These are phyloP conservation scores for Phalaenopsis hybrid DNA, from an alignment of 116 monocot genomes.

Conservation along the genomic window DNA sequence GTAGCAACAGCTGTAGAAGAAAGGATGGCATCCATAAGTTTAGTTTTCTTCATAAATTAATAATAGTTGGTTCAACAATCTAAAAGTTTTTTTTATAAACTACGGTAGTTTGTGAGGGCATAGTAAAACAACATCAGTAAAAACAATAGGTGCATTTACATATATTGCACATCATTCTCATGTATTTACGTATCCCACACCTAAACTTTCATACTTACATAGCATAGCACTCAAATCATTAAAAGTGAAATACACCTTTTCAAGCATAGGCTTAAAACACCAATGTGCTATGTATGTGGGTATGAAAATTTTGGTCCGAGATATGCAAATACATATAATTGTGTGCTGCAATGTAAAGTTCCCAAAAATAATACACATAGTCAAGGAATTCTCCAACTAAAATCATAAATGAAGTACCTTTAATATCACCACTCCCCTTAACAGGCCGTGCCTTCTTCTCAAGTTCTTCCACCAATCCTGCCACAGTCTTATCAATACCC, in stretches of 20 bases:
- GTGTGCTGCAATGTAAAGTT: too few relatives aligned
- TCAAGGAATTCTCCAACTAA: background rate
- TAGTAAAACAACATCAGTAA: background rate
- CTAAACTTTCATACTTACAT: too few relatives aligned
- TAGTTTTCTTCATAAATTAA: background rate
- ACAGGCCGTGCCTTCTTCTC: conserved; percentile 61
- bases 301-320: too few relatives aligned
- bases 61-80: background rate
- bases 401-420: conserved; percentile 23
- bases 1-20: conserved; percentile 59
- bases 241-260: too few relatives aligned
- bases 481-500: conserved; percentile 77
- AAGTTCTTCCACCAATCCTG: conserved; percentile 49
- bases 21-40: conserved; percentile 6
- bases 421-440: conserved; percentile 65
- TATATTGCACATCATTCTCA: too few relatives aligned
- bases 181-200: too few relatives aligned
- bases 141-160: background rate
- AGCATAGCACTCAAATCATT: too few relatives aligned
- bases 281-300: too few relatives aligned
- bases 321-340: too few relatives aligned
- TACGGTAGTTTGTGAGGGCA: background rate
- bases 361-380: too few relatives aligned
- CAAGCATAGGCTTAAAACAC: too few relatives aligned
- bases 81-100: background rate